Evolutionary conservation across 2,329 filamentous ascomycete species (phyloP), one percentile per base, ranked within the genome.

Genomic region (Rhexocercosporidium sp.): DNA sequence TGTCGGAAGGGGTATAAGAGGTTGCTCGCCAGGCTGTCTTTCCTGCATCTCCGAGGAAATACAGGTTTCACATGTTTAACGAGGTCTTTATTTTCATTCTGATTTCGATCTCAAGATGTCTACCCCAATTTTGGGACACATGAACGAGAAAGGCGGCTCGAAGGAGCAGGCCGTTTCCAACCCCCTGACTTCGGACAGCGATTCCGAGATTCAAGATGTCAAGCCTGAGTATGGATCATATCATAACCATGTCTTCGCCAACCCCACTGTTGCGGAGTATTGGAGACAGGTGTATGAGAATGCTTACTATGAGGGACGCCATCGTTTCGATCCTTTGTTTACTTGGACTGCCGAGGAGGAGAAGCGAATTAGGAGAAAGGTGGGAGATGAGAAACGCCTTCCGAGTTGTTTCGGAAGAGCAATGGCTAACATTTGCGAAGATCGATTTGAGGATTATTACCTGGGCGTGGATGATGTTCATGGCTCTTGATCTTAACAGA

Each of bases 241-340:
- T 31, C 41, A 29, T 29, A 22, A 65, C n/a, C 63, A 65, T 54
- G 46, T 61, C 2, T 65, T 65, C 22, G 44, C 63, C n/a, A 60
- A 39, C 34, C 39, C 41, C 3, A 3, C 53, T 18, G 57, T 66
- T 25, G 67, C 68, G 7, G 61, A 66, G 14, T 66, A 68, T 54
- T 71, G 64, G 59, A 57, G 37, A 11, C 22, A 49, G 1, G 34
- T 66, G 18, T 71, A 71, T 31, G 70, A 71, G 46, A 62, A 62
- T 14, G 66, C 68, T 7, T n/a, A 57, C 16, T 72, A 72, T 66
- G 70, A 72, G 49, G 63, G 69, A 4, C 64, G 69, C 4, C 69
- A 70, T 46, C 27, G 59, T 39, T 72, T 69, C 39, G 70, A 72
- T 59, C 65, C 70, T 3, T 25, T 44, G 5, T 53, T 68, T 41